Conservation (phyloP, 192 early-diverging fungal genomes). For the Dimargaris verticillata region DNA sequence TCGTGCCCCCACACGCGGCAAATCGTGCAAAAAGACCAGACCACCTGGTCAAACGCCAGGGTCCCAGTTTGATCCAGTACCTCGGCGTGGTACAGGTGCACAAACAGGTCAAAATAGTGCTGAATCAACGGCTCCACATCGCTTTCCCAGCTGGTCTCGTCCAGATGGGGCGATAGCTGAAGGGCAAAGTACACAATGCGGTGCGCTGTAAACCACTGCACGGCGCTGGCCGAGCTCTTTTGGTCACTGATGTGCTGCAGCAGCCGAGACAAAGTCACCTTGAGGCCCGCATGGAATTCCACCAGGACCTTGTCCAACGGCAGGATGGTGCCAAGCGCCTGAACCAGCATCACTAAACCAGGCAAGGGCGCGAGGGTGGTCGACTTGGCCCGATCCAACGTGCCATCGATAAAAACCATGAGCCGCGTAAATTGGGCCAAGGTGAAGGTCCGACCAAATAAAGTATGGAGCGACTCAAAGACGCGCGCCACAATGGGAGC, state of each 20-base stretch:
- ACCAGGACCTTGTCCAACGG: background rate
- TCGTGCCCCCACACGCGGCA: conserved; percentile 8
- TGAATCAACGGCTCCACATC: background rate
- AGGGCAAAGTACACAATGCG: background rate
- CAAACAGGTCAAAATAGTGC: conserved; percentile 7
- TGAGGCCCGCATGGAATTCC: background rate
- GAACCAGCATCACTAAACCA: background rate
- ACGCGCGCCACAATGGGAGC: background rate
- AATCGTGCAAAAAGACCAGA: background rate
- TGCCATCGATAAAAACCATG: background rate
- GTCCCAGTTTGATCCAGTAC: background rate
- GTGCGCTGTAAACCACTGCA: background rate
- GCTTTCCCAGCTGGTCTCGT: background rate
- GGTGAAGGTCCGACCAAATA: background rate
- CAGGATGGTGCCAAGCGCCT: background rate
- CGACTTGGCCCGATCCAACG: background rate
- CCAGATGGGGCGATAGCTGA: background rate
- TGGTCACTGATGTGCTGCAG: background rate
- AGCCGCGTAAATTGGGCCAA: conserved; percentile 3
- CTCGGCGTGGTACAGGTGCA: background rate
- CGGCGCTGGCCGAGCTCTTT: background rate
- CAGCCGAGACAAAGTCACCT: background rate
- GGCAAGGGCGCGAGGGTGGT: background rate
- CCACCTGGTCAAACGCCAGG: background rate
- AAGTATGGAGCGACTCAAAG: background rate